phyloP scores from a whole-genome alignment of 805 yeast genomes.

The Diddensiella caesifluorescens region DNA sequence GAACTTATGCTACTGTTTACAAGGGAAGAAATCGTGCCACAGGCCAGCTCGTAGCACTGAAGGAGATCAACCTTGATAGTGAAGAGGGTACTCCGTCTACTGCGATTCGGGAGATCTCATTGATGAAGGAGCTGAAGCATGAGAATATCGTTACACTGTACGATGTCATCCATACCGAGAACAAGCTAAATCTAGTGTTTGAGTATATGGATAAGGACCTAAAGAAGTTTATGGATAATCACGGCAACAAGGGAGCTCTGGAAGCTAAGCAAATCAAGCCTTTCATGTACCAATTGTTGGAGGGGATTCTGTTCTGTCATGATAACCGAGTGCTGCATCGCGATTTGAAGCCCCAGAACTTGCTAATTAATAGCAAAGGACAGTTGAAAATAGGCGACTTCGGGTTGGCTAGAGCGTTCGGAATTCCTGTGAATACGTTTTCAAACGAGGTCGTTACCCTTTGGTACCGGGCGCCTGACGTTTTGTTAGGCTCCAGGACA shows the following conservation, averaged over 20 bases:
- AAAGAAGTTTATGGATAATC: conserved; percentile 88
- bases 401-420: conserved; percentile 95
- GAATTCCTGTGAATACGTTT: conserved; percentile 95
- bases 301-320: conserved; percentile 84
- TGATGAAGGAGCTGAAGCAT: conserved; percentile 90
- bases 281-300: conserved; percentile 88
- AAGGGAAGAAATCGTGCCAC: conserved; percentile 83
- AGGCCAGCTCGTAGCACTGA: conserved; percentile 87
- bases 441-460: conserved; percentile 96
- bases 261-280: conserved; percentile 72
- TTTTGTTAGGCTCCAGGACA: conserved; percentile 86
- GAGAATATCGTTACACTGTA: conserved; percentile 87
- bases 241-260: conserved; percentile 70
- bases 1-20: conserved; percentile 98
- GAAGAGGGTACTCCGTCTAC: conserved; percentile 99
- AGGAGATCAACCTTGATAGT: conserved; percentile 89
- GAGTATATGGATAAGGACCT: conserved; percentile 91
- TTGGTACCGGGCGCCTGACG: conserved; percentile 99
- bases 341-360: conserved; percentile 89
- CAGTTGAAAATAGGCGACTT: conserved; percentile 93
- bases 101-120: conserved; percentile 92
- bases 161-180: conserved; percentile 96
- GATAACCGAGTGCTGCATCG: conserved; percentile 80
- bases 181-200: conserved; percentile 87
- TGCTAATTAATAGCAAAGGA: conserved; percentile 83